Percentiles rank a stretch among this genome's conserved stretches.
These are phyloP conservation scores for Apiospora hydei DNA, from an alignment of 2,329 filamentous ascomycete species.

Conservation along the genomic window DNA sequence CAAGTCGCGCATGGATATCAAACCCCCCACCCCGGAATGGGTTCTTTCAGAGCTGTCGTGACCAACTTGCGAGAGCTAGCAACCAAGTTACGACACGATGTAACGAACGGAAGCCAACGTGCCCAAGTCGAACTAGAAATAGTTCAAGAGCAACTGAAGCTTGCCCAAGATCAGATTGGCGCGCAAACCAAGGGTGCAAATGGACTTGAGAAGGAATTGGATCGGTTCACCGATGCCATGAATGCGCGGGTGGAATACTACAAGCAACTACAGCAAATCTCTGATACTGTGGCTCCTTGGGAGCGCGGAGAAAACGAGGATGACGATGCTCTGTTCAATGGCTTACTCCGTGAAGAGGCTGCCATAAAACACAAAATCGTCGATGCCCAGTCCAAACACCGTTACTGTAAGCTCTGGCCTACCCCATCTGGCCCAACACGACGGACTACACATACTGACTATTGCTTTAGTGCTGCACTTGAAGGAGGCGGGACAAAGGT, in stretches of 20 bases:
- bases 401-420: constrained; percentile 64
- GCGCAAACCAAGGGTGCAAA: constrained; percentile 58
- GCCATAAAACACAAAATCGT: constrained; percentile 65
- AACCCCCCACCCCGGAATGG: constrained; percentile 59
- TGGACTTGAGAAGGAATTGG: constrained; percentile 72
- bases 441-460: neutral
- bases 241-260: constrained; percentile 91
- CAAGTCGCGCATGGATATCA: constrained; percentile 52
- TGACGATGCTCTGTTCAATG: constrained; percentile 45
- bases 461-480: constrained; percentile 57
- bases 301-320: constrained; percentile 67
- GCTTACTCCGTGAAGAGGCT: constrained; percentile 54
- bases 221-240: constrained; percentile 79
- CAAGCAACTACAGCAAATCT: constrained; percentile 87
- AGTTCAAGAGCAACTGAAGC: constrained; percentile 67
- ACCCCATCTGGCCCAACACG: neutral
- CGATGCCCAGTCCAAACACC: constrained; percentile 72
- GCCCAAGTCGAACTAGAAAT: constrained; percentile 70
- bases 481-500: constrained; percentile 65
- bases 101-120: constrained; percentile 59
- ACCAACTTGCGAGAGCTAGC: constrained; percentile 72
- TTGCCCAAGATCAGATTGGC: constrained; percentile 61
- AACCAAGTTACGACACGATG: constrained; percentile 65
- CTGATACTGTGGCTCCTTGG: constrained; percentile 81
- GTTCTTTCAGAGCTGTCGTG: constrained; percentile 75